Base-by-base conservation (phyloP, 2,329 filamentous ascomycete genomes). In the Fonsecaea pedrosoi region DNA sequence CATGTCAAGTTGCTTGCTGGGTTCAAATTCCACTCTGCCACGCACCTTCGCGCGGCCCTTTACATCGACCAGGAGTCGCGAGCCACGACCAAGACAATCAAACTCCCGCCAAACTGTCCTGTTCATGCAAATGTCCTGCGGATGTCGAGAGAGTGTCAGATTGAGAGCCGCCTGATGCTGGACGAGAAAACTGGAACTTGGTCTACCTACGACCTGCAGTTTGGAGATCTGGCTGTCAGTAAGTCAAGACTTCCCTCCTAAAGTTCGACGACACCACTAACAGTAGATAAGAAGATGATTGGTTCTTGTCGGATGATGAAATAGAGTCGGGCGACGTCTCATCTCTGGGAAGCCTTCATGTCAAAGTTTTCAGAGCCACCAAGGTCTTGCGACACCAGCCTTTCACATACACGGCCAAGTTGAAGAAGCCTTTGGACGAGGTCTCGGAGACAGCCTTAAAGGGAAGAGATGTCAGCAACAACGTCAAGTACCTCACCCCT, bases 401-500 rank as follows among this genome's bases (percentile, higher is more conserved):
- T 5, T 40, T 25, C 32, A 9, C 18, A 9, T 55, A 48, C 30
- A 18, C 32, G 13, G 50, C 45, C 10, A 18, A 3, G 12, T n/a
- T 15, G 18, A 12, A 21, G 40, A 54, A 54, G 25, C 55, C 42
- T 15, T 15, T 59, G 30, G 45, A 77, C 72, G 32, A 91, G 93
- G n/a, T 93, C 91, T 90, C 61, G 15, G 50, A 62, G 10, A 62
- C 13, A 35, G 60, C 60, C 9, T 45, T 62, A 13, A 62, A 54
- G 21, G 60, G 60, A 3, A 62, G 54, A 38, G 13, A 34, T 18
- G 40, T 54, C 34, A 35, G 42, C n/a, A 55, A 62, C 37, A 62
- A 38, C 37, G 50, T 55, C 18, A 55, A 54, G 60, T 62, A 40
- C n/a, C 5, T 21, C n/a, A 6, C 15, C 30, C 18, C 7, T 53